Conservation (phyloP, 768 basidiomycete genomes). For the Mycena venus region DNA sequence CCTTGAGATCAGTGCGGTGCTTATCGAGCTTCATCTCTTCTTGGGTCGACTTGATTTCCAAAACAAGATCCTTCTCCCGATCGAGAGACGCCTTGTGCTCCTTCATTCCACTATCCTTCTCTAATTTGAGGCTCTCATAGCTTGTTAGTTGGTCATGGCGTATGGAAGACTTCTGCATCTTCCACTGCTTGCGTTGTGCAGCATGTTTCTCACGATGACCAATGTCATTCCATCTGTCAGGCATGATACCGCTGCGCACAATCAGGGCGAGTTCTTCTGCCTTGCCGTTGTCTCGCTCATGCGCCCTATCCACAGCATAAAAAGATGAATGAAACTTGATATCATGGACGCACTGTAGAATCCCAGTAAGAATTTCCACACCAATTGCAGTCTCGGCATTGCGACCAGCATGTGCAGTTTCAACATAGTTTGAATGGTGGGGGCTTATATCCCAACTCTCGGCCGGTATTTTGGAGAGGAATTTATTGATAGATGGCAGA, state of each 20-base stretch:
- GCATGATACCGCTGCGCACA: background rate
- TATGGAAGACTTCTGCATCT: background rate
- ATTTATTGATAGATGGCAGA: background rate
- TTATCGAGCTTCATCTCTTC: background rate
- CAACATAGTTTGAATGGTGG: background rate
- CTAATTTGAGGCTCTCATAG: background rate
- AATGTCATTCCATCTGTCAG: background rate
- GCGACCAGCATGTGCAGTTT: conserved; percentile 1
- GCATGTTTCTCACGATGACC: background rate
- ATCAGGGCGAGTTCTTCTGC: background rate
- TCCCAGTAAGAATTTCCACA: background rate
- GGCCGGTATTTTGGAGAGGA: background rate
- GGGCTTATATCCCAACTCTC: conserved; percentile 7
- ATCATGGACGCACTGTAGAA: background rate
- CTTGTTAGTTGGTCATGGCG: background rate
- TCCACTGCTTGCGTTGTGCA: background rate
- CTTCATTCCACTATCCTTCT: background rate
- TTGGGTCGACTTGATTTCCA: background rate
- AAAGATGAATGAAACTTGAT: background rate
- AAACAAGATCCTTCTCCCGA: background rate
- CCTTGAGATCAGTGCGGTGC: background rate
- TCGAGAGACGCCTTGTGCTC: background rate
- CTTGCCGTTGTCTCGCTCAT: background rate
- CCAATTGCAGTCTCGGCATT: background rate
- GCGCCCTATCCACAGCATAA: background rate